phyloP scores from a whole-genome alignment of 345 rosid species.

The Acer yangbiense region DNA sequence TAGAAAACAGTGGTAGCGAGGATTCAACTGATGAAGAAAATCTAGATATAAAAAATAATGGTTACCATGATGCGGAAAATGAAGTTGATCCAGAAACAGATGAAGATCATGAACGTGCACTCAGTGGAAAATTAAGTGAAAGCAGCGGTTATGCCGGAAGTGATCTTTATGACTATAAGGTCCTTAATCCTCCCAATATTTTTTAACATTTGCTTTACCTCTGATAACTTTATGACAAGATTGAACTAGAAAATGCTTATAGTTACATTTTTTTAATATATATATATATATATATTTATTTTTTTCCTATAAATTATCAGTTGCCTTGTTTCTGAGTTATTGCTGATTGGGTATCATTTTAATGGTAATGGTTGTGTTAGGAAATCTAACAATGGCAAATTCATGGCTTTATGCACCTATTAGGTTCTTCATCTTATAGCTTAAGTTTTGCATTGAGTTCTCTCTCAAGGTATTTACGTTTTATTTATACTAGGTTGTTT shows the following conservation, averaged over 20 bases:
- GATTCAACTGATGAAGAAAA: slow-evolving; percentile 93
- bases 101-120: slow-evolving; percentile 68
- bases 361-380: neutral
- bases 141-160: slow-evolving; percentile 81
- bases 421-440: neutral
- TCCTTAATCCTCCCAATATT: slow-evolving; percentile 25
- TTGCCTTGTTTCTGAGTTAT: neutral
- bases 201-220: neutral
- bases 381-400: neutral
- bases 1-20: slow-evolving; percentile 89
- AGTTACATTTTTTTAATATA: neutral
- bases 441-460: neutral
- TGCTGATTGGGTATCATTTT: neutral
- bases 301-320: neutral
- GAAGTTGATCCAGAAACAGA: slow-evolving; percentile 85
- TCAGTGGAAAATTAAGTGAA: slow-evolving; percentile 93
- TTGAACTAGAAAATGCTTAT: neutral
- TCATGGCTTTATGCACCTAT: neutral
- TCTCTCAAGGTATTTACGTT: neutral
- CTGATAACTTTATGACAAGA: neutral
- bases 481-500: neutral
- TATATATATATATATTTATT: neutral
- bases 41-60: slow-evolving; percentile 63
- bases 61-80: slow-evolving; percentile 88
- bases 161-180: slow-evolving; percentile 94